Base-by-base conservation (phyloP, 2,329 filamentous ascomycete species). In the Ceratocystis lukuohia region DNA sequence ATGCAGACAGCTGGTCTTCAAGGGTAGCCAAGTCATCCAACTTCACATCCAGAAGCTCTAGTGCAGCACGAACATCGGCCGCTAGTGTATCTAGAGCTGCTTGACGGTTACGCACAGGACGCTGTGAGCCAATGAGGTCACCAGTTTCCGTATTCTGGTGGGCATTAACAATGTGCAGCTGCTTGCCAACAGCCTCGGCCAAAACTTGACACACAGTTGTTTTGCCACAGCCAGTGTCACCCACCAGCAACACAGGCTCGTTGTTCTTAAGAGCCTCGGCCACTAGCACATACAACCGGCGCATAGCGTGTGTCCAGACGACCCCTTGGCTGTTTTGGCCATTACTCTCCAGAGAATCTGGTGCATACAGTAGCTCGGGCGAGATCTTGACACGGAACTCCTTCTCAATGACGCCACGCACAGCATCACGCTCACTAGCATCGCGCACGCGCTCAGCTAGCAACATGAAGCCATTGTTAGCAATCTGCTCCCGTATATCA, bases 111-210 rank as follows among this genome's bases (percentile, higher is more conserved):
- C 95, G 84, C 25, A 97, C 84, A 2, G 94, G 94, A 68, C 94
- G 80, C 74, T 99, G 94, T 2, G 94, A 94, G 70, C 94, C 94
- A 70, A 99, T 97, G 10, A 99, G 80, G 75, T 99, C 94, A 17
- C 94, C 93, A 0, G 95, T 97, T 74, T 99, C 95, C 0, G 94
- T 92, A 70, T 99, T 99, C 71, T 97, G 93, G 75, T 99, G 95
- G 2, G 95, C 94, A 73, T 99, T 99, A 72, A 99, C 88, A 71
- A 93, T 94, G 70, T 92, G 86, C 48, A 99, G 78, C 69, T 89
- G 80, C 71, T 88, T 91, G 17, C 80, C 79, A 69, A 90, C 82
- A 3, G 89, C 88, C 72, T 96, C 88, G 2, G 94, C 91, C 65
- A 97, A 82, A 73, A 96, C 82, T 74, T 99, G 94, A 70, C 91